Evolutionary conservation across 306 rosid species (phyloP).

Genomic region (Vigna nakashimae): DNA sequence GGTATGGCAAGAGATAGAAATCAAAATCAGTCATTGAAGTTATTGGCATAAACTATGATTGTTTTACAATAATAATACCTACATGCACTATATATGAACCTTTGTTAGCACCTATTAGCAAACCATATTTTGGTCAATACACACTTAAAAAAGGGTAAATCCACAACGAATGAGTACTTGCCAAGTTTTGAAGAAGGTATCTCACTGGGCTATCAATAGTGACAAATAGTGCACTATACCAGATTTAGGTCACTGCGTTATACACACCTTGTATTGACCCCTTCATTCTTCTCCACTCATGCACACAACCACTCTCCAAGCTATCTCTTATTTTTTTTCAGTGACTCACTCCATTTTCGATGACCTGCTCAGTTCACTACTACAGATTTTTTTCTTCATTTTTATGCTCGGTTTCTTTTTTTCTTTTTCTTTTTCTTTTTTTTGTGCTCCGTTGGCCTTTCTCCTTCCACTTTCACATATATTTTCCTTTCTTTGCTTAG

Average conservation of each 20-base stretch:
- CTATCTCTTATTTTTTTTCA: background rate
- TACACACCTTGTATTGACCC: background rate
- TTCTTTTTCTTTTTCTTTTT: too few species aligned
- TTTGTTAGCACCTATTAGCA: background rate
- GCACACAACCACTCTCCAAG: background rate
- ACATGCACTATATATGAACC: slow-evolving; percentile 25
- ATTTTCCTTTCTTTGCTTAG: background rate
- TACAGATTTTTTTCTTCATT: background rate
- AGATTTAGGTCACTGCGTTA: too few species aligned
- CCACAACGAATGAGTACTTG: background rate
- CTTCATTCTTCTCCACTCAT: background rate
- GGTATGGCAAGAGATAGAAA: slow-evolving; percentile 8
- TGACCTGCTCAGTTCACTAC: background rate
- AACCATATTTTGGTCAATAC: background rate
- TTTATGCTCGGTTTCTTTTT: background rate
- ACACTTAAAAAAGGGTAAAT: too few species aligned
- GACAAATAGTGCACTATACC: background rate
- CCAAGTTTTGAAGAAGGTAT: background rate
- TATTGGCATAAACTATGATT: slow-evolving; percentile 17
- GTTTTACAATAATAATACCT: slow-evolving; percentile 1
- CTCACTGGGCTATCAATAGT: background rate
- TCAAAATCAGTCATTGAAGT: slow-evolving; percentile 24
- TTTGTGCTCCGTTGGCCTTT: background rate
- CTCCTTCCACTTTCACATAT: background rate
- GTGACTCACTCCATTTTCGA: background rate